Evolutionary conservation across 352 stramenopile species (phyloP).

Genomic region (Phytopythium chamaehyphon): DNA sequence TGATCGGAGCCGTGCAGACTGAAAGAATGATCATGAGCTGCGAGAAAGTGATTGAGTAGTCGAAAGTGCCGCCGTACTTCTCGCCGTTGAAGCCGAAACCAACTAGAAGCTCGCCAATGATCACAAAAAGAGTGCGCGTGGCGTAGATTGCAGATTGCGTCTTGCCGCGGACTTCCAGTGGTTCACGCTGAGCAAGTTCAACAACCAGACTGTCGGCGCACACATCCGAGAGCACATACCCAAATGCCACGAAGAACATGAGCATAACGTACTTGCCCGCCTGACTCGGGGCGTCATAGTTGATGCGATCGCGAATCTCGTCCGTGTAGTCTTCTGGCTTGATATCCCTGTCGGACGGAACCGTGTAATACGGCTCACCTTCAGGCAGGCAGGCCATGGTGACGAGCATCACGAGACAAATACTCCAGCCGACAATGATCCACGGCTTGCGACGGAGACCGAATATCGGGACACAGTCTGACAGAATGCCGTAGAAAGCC

Average conservation of each 20-base stretch:
- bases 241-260: conserved; percentile 46
- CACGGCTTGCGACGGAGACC: conserved; percentile 52
- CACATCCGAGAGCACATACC: conserved; percentile 34
- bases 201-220: conserved; percentile 47
- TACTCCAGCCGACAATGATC: conserved; percentile 49
- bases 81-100: conserved; percentile 48
- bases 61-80: conserved; percentile 20
- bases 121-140: conserved; percentile 36
- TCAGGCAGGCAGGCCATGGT: conserved; percentile 38
- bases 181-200: conserved; percentile 55
- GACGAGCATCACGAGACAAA: conserved; percentile 40
- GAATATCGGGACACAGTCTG: conserved; percentile 32
- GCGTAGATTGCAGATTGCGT: conserved; percentile 53
- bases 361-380: conserved; percentile 49
- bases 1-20: conserved; percentile 11
- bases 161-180: conserved; percentile 37
- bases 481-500: conserved; percentile 2
- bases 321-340: conserved; percentile 19
- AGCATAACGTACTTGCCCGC: conserved; percentile 46
- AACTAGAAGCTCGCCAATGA: conserved; percentile 29
- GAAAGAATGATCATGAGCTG: conserved; percentile 42
- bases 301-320: conserved; percentile 25
- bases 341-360: conserved; percentile 22
- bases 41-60: conserved; percentile 40
- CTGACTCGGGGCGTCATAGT: conserved; percentile 25